Evolutionary conservation across 2,329 filamentous ascomycete species (phyloP).

Genomic region (Sphaerostilbella broomeana): DNA sequence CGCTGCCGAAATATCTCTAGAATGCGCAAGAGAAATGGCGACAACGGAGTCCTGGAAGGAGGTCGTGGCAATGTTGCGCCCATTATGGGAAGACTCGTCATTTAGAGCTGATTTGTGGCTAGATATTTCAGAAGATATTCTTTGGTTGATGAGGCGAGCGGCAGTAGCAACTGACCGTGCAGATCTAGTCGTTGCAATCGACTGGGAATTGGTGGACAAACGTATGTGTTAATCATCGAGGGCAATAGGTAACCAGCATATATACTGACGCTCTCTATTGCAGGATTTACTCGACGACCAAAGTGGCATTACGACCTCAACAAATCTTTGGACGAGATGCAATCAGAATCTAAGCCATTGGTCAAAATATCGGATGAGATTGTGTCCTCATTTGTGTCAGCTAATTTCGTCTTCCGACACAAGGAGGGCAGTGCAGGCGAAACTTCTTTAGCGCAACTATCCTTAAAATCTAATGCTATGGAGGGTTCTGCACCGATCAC

Average conservation of each 20-base stretch:
- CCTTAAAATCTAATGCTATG: slow-evolving; percentile 51
- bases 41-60: slow-evolving; percentile 45
- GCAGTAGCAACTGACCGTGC: slow-evolving; percentile 46
- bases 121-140: slow-evolving; percentile 51
- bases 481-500: slow-evolving; percentile 44
- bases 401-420: slow-evolving; percentile 51
- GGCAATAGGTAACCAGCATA: no score
- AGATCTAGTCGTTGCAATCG: slow-evolving; percentile 52
- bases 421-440: slow-evolving; percentile 58
- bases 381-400: slow-evolving; percentile 46
- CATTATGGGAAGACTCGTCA: slow-evolving; percentile 50
- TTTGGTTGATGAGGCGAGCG: slow-evolving; percentile 54
- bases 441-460: slow-evolving; percentile 49
- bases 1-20: slow-evolving; percentile 50
- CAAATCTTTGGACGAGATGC: slow-evolving; percentile 47
- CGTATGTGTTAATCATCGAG: slow-evolving; percentile 39
- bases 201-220: slow-evolving; percentile 58
- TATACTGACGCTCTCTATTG: background rate
- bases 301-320: slow-evolving; percentile 57
- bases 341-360: slow-evolving; percentile 37
- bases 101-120: slow-evolving; percentile 56
- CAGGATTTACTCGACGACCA: slow-evolving; percentile 47
- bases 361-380: slow-evolving; percentile 46
- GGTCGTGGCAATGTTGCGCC: slow-evolving; percentile 46
- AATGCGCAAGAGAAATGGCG: slow-evolving; percentile 51